Evolutionary conservation across 2,329 filamentous ascomycete species (phyloP).

Genomic region (Zasmidium citrigriseum): DNA sequence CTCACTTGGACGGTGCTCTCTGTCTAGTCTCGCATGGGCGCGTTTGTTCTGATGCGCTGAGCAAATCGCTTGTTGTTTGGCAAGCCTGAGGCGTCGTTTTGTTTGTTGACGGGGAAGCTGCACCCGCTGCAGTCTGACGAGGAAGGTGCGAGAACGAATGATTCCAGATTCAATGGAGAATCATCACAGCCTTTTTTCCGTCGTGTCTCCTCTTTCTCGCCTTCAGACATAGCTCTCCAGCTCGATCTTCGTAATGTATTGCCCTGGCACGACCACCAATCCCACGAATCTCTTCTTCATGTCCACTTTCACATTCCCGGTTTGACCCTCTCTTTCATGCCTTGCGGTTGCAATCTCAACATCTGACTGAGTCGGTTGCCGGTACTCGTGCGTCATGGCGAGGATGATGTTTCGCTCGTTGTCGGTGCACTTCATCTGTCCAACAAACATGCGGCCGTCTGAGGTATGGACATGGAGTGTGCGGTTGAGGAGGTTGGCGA

Average conservation of each 20-base stretch:
- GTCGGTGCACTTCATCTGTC: conserved; percentile 93
- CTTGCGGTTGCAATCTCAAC: conserved; percentile 40
- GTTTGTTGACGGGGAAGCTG: neutral
- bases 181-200: too few relatives aligned
- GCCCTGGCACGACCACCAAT: conserved; percentile 83
- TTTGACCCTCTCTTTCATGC: conserved; percentile 31
- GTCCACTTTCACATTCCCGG: conserved; percentile 58
- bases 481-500: conserved; percentile 50
- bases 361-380: conserved; percentile 60
- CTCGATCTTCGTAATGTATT: conserved; percentile 85
- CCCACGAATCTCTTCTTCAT: conserved; percentile 87
- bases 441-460: conserved; percentile 85
- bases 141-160: neutral
- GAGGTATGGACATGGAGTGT: conserved; percentile 76
- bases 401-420: conserved; percentile 82
- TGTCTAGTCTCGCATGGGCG: neutral
- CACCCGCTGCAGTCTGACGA: neutral
- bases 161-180: too few relatives aligned
- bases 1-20: too few relatives aligned
- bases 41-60: neutral
- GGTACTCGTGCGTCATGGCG: conserved; percentile 84
- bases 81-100: neutral
- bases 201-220: neutral
- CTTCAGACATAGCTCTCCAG: conserved; percentile 62
- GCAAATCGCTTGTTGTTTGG: too few relatives aligned